phyloP scores from a whole-genome alignment of 129 eudicot species.

The Pulicaria dysenterica region DNA sequence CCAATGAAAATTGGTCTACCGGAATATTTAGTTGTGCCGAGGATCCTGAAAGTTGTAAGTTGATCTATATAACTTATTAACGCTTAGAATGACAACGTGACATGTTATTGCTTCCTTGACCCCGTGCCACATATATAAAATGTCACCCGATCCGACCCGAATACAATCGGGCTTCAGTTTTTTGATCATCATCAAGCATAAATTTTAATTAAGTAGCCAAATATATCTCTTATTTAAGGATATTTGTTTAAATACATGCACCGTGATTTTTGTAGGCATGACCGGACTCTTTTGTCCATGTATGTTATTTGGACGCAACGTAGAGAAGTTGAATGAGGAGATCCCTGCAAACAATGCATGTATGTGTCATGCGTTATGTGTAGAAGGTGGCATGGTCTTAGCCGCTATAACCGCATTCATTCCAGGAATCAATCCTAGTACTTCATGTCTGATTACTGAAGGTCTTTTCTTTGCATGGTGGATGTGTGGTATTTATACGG shows the following conservation, averaged over 20 bases:
- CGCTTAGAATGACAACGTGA: no score
- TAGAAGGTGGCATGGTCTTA: conserved; percentile 81
- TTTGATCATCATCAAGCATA: background rate
- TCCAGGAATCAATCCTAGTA: conserved; percentile 70
- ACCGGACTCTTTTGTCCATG: conserved; percentile 89
- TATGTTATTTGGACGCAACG: conserved; percentile 75
- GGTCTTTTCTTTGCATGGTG: conserved; percentile 89
- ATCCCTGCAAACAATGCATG: conserved; percentile 57
- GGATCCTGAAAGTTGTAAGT: conserved; percentile 86
- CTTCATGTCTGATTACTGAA: conserved; percentile 63
- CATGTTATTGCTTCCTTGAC: no score
- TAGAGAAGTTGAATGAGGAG: conserved; percentile 60
- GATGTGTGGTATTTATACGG: conserved; percentile 83
- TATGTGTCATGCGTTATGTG: conserved; percentile 66
- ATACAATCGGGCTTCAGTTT: no score
- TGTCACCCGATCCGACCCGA: no score
- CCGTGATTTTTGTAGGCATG: conserved; percentile 42
- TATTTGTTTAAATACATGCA: conserved; percentile 7
- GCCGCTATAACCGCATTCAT: conserved; percentile 55
- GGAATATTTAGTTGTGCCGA: conserved; percentile 83
- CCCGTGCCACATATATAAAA: no score
- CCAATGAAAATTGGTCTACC: conserved; percentile 81
- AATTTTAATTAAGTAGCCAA: background rate
- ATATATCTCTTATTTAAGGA: background rate
- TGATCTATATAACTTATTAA: no score